These are phyloP conservation scores for Scheffersomyces lignicola DNA, from an alignment of 1,139 yeast species.

Conservation along the genomic window DNA sequence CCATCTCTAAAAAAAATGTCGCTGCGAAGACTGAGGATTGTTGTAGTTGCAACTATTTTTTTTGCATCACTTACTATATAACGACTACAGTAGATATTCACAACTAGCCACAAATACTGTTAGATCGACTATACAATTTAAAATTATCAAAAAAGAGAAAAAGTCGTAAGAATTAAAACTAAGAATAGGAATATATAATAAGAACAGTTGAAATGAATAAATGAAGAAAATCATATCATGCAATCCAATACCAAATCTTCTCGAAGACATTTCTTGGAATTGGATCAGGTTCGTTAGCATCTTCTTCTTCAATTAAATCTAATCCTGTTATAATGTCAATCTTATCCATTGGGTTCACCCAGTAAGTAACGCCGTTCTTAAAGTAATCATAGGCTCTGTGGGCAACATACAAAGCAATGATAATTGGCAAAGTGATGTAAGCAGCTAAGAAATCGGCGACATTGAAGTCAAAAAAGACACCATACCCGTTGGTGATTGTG, in stretches of 20 bases:
- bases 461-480: conserved; percentile 53
- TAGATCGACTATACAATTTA: too few relatives aligned
- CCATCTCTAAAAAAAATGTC: too few relatives aligned
- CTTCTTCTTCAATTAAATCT: conserved; percentile 43
- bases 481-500: conserved; percentile 60
- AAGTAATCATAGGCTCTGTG: conserved; percentile 34
- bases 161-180: too few relatives aligned
- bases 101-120: too few relatives aligned
- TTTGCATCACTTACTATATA: too few relatives aligned
- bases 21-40: too few relatives aligned
- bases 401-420: conserved; percentile 47
- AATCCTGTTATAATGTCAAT: conserved; percentile 49
- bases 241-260: conserved; percentile 43
- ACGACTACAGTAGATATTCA: too few relatives aligned
- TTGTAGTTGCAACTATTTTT: too few relatives aligned
- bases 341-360: conserved; percentile 41
- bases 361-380: conserved; percentile 25
- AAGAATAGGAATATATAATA: too few relatives aligned
- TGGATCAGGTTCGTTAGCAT: conserved; percentile 23
- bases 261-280: conserved; percentile 35
- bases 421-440: conserved; percentile 59
- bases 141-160: too few relatives aligned
- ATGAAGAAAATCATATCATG: too few relatives aligned
- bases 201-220: too few relatives aligned
- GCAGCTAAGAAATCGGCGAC: conserved; percentile 60